Conservation (phyloP, 2,329 filamentous ascomycete species). For the Colletotrichum sp. region DNA sequence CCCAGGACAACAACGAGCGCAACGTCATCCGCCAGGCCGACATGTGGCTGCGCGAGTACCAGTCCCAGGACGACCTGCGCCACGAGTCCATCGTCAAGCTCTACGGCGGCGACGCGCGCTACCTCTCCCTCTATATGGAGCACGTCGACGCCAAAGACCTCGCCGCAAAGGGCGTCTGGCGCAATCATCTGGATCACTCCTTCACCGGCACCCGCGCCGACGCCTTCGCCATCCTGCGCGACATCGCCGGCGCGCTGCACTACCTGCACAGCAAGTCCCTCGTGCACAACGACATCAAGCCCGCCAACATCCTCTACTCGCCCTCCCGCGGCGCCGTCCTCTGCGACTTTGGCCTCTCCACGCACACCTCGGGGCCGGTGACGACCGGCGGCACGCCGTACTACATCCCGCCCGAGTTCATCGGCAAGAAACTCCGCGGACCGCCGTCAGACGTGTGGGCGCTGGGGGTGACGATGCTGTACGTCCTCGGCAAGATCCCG, state of each 20-base stretch:
- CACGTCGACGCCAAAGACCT: conserved; percentile 63
- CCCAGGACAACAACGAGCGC: conserved; percentile 55
- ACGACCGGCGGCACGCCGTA: conserved; percentile 64
- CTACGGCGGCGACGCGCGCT: conserved; percentile 65
- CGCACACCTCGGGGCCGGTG: conserved; percentile 48
- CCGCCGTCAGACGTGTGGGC: conserved; percentile 65
- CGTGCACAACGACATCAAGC: conserved; percentile 69
- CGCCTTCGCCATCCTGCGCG: conserved; percentile 56
- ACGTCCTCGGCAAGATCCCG: conserved; percentile 59
- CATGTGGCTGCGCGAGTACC: conserved; percentile 64
- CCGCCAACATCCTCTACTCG: conserved; percentile 66
- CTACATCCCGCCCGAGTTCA: conserved; percentile 67
- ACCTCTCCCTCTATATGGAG: conserved; percentile 67
- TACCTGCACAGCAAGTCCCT: conserved; percentile 60
- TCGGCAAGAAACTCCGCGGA: conserved; percentile 58
- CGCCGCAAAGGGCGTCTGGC: conserved; percentile 54
- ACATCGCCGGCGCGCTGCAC: conserved; percentile 58
- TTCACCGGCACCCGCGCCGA: conserved; percentile 57
- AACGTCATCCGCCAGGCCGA: conserved; percentile 65
- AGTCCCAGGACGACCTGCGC: conserved; percentile 58
- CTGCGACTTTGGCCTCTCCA: conserved; percentile 66
- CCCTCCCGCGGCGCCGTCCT: conserved; percentile 63
- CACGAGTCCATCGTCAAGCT: conserved; percentile 64
- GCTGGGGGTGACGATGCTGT: conserved; percentile 65
- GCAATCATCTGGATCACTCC: conserved; percentile 48